Percentiles rank a stretch among this genome's conserved stretches.
These are phyloP conservation scores for Pleurotus ostreatus DNA, from an alignment of 768 basidiomycete species.

Conservation along the genomic window DNA sequence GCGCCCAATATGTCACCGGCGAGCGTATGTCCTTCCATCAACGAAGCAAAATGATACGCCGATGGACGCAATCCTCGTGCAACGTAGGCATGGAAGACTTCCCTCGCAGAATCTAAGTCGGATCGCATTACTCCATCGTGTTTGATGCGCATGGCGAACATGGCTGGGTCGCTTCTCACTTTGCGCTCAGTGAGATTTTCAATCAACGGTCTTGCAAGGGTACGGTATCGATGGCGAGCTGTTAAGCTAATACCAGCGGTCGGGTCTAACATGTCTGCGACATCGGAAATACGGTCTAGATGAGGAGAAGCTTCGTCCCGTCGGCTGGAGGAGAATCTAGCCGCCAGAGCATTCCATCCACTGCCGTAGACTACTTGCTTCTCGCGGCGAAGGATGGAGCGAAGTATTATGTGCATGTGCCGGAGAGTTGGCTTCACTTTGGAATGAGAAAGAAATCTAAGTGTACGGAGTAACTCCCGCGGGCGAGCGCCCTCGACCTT, in stretches of 20 bases:
- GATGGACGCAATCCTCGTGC: constrained; percentile 69
- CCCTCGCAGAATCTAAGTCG: constrained; percentile 48
- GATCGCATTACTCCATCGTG: constrained; percentile 52
- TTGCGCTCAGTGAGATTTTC: constrained; percentile 42
- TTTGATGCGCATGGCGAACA: constrained; percentile 58
- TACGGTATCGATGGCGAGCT: constrained; percentile 22
- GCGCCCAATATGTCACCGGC: constrained; percentile 60
- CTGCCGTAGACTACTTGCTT: constrained; percentile 37
- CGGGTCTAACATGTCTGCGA: constrained; percentile 40
- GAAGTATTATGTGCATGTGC: constrained; percentile 55
- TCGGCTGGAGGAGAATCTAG: constrained; percentile 31
- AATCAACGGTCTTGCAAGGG: constrained; percentile 36
- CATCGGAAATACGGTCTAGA: constrained; percentile 18
- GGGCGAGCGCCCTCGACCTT: constrained; percentile 39
- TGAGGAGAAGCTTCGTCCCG: constrained; percentile 11
- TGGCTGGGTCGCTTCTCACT: constrained; percentile 52
- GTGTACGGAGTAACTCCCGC: constrained; percentile 39
- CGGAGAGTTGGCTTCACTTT: constrained; percentile 43
- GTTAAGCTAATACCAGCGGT: constrained; percentile 40
- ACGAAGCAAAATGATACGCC: constrained; percentile 65
- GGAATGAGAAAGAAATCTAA: constrained; percentile 41
- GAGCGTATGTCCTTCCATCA: constrained; percentile 71
- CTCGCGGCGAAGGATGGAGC: constrained; percentile 48
- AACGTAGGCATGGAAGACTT: constrained; percentile 55
- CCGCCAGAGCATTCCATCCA: constrained; percentile 44